These are phyloP conservation scores for Camellia sinensis DNA, from an alignment of 148 eudicot genomes.

Conservation along the genomic window DNA sequence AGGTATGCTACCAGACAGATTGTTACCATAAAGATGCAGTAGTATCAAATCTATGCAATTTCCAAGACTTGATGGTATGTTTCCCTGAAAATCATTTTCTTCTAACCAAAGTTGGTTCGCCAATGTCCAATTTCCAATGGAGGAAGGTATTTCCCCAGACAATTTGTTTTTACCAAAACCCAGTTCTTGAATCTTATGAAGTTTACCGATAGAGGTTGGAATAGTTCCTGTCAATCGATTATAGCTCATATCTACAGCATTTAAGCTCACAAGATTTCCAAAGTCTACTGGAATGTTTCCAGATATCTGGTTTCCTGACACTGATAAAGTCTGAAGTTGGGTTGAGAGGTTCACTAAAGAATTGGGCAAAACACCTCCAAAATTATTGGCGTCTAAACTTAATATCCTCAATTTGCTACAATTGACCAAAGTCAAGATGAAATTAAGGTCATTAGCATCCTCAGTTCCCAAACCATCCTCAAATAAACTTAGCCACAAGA, in stretches of 20 bases:
- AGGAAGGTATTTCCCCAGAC: slow-evolving; percentile 25
- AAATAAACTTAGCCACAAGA: not conserved
- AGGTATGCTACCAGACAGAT: slow-evolving; percentile 28
- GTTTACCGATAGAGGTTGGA: slow-evolving; percentile 27
- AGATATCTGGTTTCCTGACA: not conserved
- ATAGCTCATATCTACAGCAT: not conserved
- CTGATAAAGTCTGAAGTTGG: not conserved
- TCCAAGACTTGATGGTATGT: slow-evolving; percentile 27
- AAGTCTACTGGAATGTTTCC: slow-evolving; percentile 26
- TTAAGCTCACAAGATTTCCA: slow-evolving; percentile 21
- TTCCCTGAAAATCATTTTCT: slow-evolving; percentile 14
- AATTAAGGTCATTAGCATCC: slow-evolving; percentile 20
- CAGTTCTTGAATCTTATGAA: slow-evolving; percentile 17
- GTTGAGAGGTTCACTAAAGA: slow-evolving; percentile 21
- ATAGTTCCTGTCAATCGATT: slow-evolving; percentile 26
- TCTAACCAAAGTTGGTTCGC: not conserved
- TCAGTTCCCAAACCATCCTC: slow-evolving; percentile 19
- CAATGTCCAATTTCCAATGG: slow-evolving; percentile 18
- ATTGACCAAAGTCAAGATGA: slow-evolving; percentile 25
- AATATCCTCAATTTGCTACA: slow-evolving; percentile 16
- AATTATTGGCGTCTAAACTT: not conserved
- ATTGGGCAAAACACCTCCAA: slow-evolving; percentile 24
- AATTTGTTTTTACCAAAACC: slow-evolving; percentile 17
- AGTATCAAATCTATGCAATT: slow-evolving; percentile 24
- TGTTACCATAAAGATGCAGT: slow-evolving; percentile 24